Base-by-base conservation (phyloP, 2,329 filamentous ascomycete species). In the Neopestalotiopsis sp. region DNA sequence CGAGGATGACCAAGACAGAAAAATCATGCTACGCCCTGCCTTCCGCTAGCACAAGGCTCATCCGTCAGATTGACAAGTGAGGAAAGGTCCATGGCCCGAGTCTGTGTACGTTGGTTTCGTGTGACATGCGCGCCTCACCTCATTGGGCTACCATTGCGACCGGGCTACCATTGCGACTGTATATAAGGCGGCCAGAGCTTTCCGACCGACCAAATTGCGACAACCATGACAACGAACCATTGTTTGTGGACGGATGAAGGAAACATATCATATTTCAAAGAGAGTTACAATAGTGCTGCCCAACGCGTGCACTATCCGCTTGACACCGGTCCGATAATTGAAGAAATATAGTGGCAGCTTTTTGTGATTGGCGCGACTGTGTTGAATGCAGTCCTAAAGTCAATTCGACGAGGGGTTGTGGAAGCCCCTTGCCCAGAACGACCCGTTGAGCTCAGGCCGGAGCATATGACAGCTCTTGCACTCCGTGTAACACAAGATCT, bases 401-500 rank as follows among this genome's bases (percentile, higher is more conserved):
- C 45, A 53, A 53, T 53, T 53, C 45, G 5, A 12, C 45, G 45
- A 53, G 45, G 45, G 45, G 45, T 53, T 53, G 45, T 53, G 45
- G 45, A 53, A 20, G 45, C 45, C 20, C 45, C 45, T 53, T 7
- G 45, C 20, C 17, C 45, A 17, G 20, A n/a, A 17, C 45, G 6
- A 53, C 45, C 45, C 45, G 17, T 53, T 20, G 20, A 20, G 45
- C 45, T n/a, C 45, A 53, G n/a, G 45, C 45, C 45, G 45, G 45
- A n/a, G 20, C 45, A 53, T 53, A n/a, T 53, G 45, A 53, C 4
- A 53, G 45, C 45, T 53, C 17, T n/a, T 53, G 45, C 45, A 53
- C 45, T 62, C 30, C 10, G n/a, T 62, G 32, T 40, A 24, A 42
- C 59, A 40, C 59, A 62, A 62, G 59, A 62, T 62, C 34, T 62